Evolutionary conservation across 2,329 filamentous ascomycete genomes (phyloP), one percentile per base, ranked within the genome.

Genomic region (Arthrobotrys sinensis): DNA sequence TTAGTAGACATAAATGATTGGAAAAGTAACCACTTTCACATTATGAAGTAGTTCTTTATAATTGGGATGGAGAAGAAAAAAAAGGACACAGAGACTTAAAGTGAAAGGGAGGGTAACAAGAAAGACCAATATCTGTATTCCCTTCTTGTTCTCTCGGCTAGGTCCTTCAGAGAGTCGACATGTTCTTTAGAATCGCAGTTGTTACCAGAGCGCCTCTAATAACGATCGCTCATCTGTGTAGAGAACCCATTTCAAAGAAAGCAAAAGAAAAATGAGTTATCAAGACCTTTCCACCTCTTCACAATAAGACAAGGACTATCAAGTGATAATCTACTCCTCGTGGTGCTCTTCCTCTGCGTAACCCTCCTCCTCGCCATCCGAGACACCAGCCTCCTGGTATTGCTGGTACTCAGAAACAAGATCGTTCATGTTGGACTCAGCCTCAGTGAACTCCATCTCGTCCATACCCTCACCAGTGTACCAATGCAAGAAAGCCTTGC

Each of bases 401-500:
- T 99, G 96, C 91, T 98, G 96, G 90, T 99, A 99, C 87, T 99
- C 96, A 80, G 94, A 97, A 84, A 99, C 95, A 85, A 99, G 89
- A 87, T 99, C 96, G 89, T 99, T 98, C 96, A 99, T 98, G 90
- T 99, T 99, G 88, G 93, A 97, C 91, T 99, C 96, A 83, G 96
- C 96, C 90, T 99, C 96, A 85, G 96, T 99, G 90, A 99, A 99
- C 89, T 99, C 96, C 96, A 99, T 98, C 92, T 99, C 96, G 88
- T 99, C 96, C 96, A 99, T 99, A 88, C 96, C 96, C 90, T 99
- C 96, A 85, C 94, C 94, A 91, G 96, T 99, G 89, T 99, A 99
- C 96, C 96, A 99, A 90, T 98, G 96, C 91, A 99, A 93, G 94
- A 99, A 99, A 91, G 96, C 96, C 93, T 98, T 99, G 88, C 96